These are phyloP conservation scores for Penicillium sp. DNA, from an alignment of 2,329 filamentous ascomycete species.

Conservation along the genomic window DNA sequence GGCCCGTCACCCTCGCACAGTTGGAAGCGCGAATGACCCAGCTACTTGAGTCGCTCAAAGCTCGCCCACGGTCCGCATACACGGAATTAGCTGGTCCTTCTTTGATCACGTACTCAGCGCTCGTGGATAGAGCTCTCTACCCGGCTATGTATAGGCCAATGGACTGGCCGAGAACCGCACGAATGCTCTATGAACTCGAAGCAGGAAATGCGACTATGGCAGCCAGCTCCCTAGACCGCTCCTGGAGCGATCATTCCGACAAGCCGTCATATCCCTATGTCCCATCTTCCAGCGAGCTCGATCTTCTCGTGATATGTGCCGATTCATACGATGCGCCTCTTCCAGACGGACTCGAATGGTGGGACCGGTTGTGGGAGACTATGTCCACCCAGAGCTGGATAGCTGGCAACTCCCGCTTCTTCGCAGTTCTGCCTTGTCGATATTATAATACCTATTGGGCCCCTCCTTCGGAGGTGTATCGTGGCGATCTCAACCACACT, in stretches of 20 bases:
- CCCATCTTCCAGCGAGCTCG: constrained; percentile 6
- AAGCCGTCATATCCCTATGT: background rate
- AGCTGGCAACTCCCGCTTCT: constrained; percentile 16
- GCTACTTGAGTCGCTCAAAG: constrained; percentile 7
- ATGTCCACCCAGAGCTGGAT: constrained; percentile 17
- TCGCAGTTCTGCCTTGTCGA: constrained; percentile 11
- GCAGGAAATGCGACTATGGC: constrained; percentile 13
- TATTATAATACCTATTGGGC: constrained; percentile 14
- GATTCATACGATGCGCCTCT: constrained; percentile 16
- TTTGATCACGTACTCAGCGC: constrained; percentile 14
- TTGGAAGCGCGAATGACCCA: constrained; percentile 10
- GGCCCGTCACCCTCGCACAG: constrained; percentile 5
- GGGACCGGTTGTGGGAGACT: constrained; percentile 11
- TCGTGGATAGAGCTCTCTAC: constrained; percentile 11
- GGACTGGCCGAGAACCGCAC: constrained; percentile 9
- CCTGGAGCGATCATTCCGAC: constrained; percentile 8
- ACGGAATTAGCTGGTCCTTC: constrained; percentile 13
- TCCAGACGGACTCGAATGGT: constrained; percentile 16
- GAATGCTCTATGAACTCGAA: constrained; percentile 16
- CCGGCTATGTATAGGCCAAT: constrained; percentile 13
- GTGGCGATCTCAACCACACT: constrained; percentile 16
- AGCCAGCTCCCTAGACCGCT: constrained; percentile 6
- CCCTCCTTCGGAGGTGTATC: constrained; percentile 14
- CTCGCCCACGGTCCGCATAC: constrained; percentile 14
- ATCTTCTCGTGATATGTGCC: constrained; percentile 12